Conservation (phyloP, 2,329 filamentous ascomycete genomes). For the Fusarium virguliforme region DNA sequence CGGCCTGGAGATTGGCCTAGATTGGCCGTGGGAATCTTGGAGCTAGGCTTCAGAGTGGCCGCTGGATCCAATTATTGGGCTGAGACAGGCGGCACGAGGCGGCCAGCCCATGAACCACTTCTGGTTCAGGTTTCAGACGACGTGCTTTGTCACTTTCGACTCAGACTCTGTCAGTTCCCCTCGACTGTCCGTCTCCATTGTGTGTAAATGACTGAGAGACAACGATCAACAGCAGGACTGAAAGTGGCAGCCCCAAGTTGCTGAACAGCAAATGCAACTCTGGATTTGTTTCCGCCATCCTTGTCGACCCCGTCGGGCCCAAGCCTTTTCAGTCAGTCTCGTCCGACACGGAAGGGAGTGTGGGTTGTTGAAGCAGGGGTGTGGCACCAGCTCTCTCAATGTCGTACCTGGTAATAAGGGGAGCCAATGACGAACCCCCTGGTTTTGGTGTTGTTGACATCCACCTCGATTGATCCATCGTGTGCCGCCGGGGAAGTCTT, state of each 20-base stretch:
- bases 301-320: constrained; percentile 42
- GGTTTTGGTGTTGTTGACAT: constrained; percentile 42
- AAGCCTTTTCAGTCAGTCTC: constrained; percentile 47
- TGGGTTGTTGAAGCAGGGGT: constrained; percentile 40
- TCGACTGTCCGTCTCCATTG: constrained; percentile 28
- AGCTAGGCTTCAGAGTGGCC: constrained; percentile 44
- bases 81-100: constrained; percentile 50
- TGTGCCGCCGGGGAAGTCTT: constrained; percentile 25
- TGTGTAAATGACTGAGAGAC: constrained; percentile 34
- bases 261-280: constrained; percentile 38
- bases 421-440: constrained; percentile 38
- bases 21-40: constrained; percentile 41
- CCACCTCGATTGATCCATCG: constrained; percentile 36
- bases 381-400: constrained; percentile 43
- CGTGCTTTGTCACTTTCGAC: constrained; percentile 24
- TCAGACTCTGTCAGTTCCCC: constrained; percentile 11
- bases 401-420: constrained; percentile 38
- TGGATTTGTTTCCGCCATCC: constrained; percentile 49
- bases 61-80: constrained; percentile 47
- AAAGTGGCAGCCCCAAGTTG: constrained; percentile 39
- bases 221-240: constrained; percentile 40
- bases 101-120: constrained; percentile 45
- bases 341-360: constrained; percentile 49
- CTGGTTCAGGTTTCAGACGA: constrained; percentile 45
- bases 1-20: constrained; percentile 43